Conservation (phyloP, 108 stramenopile genomes). For the Poteriospumella lacustris region DNA sequence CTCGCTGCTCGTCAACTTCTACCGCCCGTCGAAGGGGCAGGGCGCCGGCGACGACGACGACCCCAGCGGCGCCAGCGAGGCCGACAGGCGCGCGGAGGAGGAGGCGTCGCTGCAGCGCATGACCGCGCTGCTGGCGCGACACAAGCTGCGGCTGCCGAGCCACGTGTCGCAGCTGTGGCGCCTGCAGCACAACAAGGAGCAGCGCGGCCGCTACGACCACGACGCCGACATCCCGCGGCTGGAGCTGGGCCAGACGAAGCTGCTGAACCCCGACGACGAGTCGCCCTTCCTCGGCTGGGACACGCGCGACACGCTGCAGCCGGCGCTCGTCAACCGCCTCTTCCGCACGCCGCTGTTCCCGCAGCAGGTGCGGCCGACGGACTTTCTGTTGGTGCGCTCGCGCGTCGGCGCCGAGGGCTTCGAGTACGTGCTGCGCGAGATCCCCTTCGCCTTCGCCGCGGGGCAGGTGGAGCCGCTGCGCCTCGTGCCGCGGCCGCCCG, state of each 20-base stretch:
- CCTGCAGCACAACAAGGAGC: too few species aligned
- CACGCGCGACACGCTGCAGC: not conserved
- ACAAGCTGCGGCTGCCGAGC: too few species aligned
- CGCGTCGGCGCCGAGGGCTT: not conserved
- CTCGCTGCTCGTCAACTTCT: not conserved
- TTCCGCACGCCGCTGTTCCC: not conserved
- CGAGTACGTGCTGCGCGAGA: not conserved
- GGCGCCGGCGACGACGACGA: not conserved
- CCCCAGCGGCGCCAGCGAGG: too few species aligned
- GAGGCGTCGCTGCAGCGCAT: too few species aligned
- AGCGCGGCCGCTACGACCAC: too few species aligned
- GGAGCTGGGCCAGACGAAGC: not conserved
- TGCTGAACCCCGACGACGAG: slow-evolving; percentile 1
- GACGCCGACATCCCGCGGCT: not conserved
- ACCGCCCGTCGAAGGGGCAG: not conserved
- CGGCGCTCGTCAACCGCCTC: not conserved
- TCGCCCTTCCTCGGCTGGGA: not conserved
- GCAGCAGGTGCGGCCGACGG: not conserved
- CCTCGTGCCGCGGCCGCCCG: not conserved
- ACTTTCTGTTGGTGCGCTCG: not conserved
- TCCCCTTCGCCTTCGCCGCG: not conserved
- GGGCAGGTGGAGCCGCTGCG: not conserved
- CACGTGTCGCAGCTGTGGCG: too few species aligned
- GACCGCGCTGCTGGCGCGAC: too few species aligned
- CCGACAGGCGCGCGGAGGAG: too few species aligned